Evolutionary conservation across 2,329 filamentous ascomycete species (phyloP), one percentile per base, ranked within the genome.

Genomic region (Cladosporium cucumerinum): DNA sequence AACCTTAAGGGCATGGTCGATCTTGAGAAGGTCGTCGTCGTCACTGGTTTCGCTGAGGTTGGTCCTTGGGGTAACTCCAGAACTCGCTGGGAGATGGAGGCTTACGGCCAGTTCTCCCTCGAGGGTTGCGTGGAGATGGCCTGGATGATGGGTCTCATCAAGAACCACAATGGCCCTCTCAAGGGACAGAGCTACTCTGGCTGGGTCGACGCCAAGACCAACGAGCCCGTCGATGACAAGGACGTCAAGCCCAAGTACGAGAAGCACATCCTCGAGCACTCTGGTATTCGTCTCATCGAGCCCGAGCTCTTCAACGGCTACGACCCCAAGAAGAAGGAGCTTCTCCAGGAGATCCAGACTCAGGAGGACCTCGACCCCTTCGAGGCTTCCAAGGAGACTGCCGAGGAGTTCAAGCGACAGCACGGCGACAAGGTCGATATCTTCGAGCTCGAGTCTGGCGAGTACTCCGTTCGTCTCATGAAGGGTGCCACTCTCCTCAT

Each of bases 111-210:
- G 75, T 99, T 99, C 82, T 98, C 95, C 10, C 87, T 99, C 16
- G 96, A 99, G 79, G 95, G 95, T 32, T 98, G 95, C 74, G 90
- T 99, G 66, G 95, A 99, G 80, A 99, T 99, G 95, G 93, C 95
- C 34, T 99, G 95, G 95, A 92, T 99, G 79, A 99, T 98, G 94
- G 95, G 95, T 75, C 87, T 98, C 66, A 98, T 99, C 83, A 97
- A 94, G 85, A 96, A 99, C 79, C 92, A 97, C 83, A 98, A 98
- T 72, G 95, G 95, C 21, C 89, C 89, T 34, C 87, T 99, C 77
- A 99, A 99, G 83, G 95, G 95, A 77, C 90, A 96, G 82, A 90
- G 90, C 69, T 98, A 99, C 82, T 92, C 94, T 70, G 95, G 95
- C 72, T 99, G 92, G 93, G 92, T 99, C 66, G 95, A 99, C 75